Percentiles rank a stretch among this genome's conserved stretches.
Evolutionary conservation across 768 basidiomycete genomes (phyloP).

Genomic region (Agrocybe chaxingu): DNA sequence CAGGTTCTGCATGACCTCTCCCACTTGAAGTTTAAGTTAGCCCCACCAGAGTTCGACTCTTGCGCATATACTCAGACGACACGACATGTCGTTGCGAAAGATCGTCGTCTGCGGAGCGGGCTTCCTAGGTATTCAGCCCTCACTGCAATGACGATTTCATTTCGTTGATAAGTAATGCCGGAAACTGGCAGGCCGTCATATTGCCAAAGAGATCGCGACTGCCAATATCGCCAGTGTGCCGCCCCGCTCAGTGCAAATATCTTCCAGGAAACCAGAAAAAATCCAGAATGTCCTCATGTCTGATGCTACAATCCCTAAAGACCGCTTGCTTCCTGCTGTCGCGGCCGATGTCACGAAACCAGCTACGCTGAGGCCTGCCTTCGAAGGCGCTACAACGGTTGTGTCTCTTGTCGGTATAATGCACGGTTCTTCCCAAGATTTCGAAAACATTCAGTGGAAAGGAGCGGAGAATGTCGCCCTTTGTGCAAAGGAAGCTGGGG

Average conservation of each 20-base stretch:
- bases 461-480: conserved; percentile 67
- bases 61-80: not conserved
- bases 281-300: conserved; percentile 30
- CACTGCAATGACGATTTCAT: not conserved
- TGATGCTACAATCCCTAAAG: conserved; percentile 24
- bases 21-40: not conserved
- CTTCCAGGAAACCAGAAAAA: conserved; percentile 54
- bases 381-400: conserved; percentile 54
- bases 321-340: conserved; percentile 37
- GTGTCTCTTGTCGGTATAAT: conserved; percentile 72
- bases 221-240: conserved; percentile 15
- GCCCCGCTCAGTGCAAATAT: conserved; percentile 48
- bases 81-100: conserved; percentile 26
- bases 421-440: conserved; percentile 50
- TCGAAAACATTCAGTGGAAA: conserved; percentile 59
- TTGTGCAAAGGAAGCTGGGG: conserved; percentile 47
- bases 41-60: not conserved
- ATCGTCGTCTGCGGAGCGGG: conserved; percentile 54
- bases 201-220: conserved; percentile 49
- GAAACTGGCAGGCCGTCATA: conserved; percentile 46
- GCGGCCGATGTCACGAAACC: conserved; percentile 55
- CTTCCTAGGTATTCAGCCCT: conserved; percentile 48
- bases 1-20: no score
- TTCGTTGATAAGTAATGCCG: not conserved
- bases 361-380: conserved; percentile 41